These are phyloP conservation scores for Abortiporus biennis DNA, from an alignment of 1,284 basidiomycete species.

Conservation along the genomic window DNA sequence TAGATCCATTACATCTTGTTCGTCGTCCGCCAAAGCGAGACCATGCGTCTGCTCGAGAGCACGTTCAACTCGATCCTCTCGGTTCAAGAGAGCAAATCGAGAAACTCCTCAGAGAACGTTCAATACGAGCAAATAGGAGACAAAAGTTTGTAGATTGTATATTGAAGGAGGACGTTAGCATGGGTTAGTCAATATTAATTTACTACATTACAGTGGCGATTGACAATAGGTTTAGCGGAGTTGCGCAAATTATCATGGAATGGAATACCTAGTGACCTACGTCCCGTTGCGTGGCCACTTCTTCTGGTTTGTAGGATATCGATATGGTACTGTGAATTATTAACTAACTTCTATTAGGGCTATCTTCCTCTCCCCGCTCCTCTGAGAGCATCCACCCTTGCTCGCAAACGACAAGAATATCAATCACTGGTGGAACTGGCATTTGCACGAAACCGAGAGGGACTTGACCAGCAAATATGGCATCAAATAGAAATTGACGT, in stretches of 20 bases:
- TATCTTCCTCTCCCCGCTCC: conserved; percentile 86
- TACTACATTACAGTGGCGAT: too few species aligned
- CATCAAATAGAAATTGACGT: conserved; percentile 98
- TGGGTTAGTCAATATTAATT: conserved; percentile 42
- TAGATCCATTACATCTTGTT: conserved; percentile 28
- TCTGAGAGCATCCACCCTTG: conserved; percentile 72
- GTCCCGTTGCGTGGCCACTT: conserved; percentile 93
- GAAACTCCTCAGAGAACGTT: conserved; percentile 65
- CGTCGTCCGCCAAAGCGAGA: conserved; percentile 19
- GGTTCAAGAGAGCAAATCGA: conserved; percentile 39
- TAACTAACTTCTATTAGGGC: conserved; percentile 54
- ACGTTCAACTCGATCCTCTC: conserved; percentile 9
- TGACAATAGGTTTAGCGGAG: conserved; percentile 64
- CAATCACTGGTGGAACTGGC: conserved; percentile 84
- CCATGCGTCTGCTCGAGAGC: background rate
- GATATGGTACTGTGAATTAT: background rate
- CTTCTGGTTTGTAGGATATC: conserved; percentile 65
- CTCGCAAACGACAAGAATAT: conserved; percentile 92
- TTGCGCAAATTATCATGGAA: conserved; percentile 93
- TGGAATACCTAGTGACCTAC: conserved; percentile 83
- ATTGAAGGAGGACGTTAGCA: conserved; percentile 65
- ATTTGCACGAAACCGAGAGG: conserved; percentile 81
- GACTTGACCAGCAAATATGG: conserved; percentile 93
- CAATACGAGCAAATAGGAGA: conserved; percentile 66
- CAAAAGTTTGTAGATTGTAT: conserved; percentile 72